phyloP scores from a whole-genome alignment of 2,329 filamentous ascomycete species.

The Onygenales sp. region DNA sequence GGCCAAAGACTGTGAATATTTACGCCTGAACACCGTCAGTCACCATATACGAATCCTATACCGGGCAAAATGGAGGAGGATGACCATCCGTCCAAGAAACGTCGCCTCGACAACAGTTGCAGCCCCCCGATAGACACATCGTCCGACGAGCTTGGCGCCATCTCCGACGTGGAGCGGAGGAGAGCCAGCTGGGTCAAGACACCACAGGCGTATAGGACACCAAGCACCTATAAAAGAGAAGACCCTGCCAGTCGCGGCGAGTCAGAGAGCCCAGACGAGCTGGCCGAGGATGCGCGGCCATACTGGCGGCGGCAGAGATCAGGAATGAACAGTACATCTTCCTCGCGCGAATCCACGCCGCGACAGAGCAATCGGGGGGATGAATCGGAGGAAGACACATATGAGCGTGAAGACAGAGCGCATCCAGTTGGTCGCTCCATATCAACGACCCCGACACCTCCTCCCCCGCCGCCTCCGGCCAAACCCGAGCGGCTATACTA shows the following conservation, averaged over 20 bases:
- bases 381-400: slow-evolving; percentile 1
- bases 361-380: not conserved
- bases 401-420: slow-evolving; percentile 3
- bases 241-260: slow-evolving; percentile 12
- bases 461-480: slow-evolving; percentile 31
- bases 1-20: not conserved
- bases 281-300: slow-evolving; percentile 26
- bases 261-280: slow-evolving; percentile 39
- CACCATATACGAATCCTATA: not conserved
- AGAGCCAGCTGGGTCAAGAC: slow-evolving; percentile 24
- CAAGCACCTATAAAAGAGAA: slow-evolving; percentile 2
- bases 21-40: not conserved
- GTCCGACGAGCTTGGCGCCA: slow-evolving; percentile 30
- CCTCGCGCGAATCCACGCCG: not conserved
- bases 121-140: slow-evolving; percentile 23
- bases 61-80: slow-evolving; percentile 17
- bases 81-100: slow-evolving; percentile 19
- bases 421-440: not conserved
- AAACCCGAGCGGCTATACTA: slow-evolving; percentile 57
- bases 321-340: not conserved
- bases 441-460: slow-evolving; percentile 25
- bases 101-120: slow-evolving; percentile 21
- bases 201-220: slow-evolving; percentile 5
- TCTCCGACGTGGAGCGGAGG: slow-evolving; percentile 25
- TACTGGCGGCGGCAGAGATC: slow-evolving; percentile 1